Base-by-base conservation (phyloP, 306 rosid species). In the Fragaria iinumae region DNA sequence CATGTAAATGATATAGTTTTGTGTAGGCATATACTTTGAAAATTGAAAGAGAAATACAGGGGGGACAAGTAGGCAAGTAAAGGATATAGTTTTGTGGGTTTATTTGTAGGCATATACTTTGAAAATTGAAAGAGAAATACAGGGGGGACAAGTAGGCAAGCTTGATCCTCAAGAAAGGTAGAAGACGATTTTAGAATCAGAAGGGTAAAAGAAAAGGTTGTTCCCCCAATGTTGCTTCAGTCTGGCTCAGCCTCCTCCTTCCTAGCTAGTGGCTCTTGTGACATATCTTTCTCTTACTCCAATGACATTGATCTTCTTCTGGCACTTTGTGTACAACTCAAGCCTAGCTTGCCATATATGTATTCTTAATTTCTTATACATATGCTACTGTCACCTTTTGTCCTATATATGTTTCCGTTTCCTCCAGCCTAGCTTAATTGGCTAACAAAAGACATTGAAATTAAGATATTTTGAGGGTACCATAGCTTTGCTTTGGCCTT, bases 251-350 rank as follows among this genome's bases (percentile, higher is more conserved):
- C 29, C 39, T 29, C 43, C n/a, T 29, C 34, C 64, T 57, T 2
- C 14, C 34, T 57, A 23, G 6, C 13, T 4, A 3, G 65, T 27
- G 21, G 10, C 68, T 73, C 25, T 73, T 47, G 43, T 65, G 57
- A 20, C 32, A 72, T 34, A 25, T 43, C 43, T 43, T 57, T 56
- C 34, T 41, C 69, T 59, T 74, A 3, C 56, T 74, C 67, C 77
- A 74, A 74, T 74, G 77, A 74, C 77, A 74, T 16, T 59, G 77
- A 74, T 60, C 69, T 74, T 59, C 68, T 74, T 41, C 44, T 59
- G 43, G 27, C 25, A 60, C 70, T 74, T 74, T 59, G 69, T 44
- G 77, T 60, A 60, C 69, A 44, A 16, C 70, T 74, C 70, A 59
- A 74, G 57, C 59, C 66, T 74, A 10, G 36, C 66, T 60, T 2